A percentile compares a stretch with the other conserved stretches of the same genome.
These are phyloP conservation scores for Flammula alnicola DNA, from an alignment of 1,284 basidiomycete genomes.

Conservation along the genomic window DNA sequence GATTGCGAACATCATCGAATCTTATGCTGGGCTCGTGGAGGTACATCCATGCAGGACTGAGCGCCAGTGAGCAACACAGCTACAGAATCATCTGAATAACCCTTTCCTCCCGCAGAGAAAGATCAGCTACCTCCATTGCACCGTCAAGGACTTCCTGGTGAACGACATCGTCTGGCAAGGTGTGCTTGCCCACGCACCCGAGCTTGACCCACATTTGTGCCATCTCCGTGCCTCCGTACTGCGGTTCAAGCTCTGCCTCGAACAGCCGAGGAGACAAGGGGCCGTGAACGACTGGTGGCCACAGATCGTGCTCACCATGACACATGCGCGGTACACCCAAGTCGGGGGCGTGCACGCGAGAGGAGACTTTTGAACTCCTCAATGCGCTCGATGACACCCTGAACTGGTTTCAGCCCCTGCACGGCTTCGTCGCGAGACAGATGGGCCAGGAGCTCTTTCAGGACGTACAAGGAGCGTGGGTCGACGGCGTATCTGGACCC, in stretches of 20 bases:
- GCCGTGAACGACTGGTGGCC: slow-evolving; percentile 15
- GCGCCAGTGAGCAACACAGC: not conserved
- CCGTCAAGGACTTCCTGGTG: slow-evolving; percentile 13
- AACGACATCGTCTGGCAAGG: slow-evolving; percentile 7
- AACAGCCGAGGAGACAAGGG: slow-evolving; percentile 5
- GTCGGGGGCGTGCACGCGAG: not conserved
- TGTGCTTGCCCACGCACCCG: slow-evolving; percentile 1
- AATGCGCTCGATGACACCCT: slow-evolving; percentile 14
- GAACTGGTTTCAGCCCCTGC: slow-evolving; percentile 15
- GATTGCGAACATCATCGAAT: slow-evolving; percentile 1
- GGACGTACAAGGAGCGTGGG: slow-evolving; percentile 13
- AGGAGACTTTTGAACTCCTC: slow-evolving; percentile 11
- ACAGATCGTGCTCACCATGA: slow-evolving; percentile 11
- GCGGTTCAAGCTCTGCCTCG: slow-evolving; percentile 4
- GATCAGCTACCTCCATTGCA: slow-evolving; percentile 14
- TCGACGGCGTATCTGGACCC: slow-evolving; percentile 9
- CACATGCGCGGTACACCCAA: slow-evolving; percentile 12
- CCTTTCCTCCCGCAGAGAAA: slow-evolving; percentile 6
- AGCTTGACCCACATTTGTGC: slow-evolving; percentile 8
- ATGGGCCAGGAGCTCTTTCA: slow-evolving; percentile 15
- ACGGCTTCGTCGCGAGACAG: slow-evolving; percentile 10
- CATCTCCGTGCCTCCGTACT: slow-evolving; percentile 6
- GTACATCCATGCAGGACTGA: slow-evolving; percentile 6
- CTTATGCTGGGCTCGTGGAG: slow-evolving; percentile 7
- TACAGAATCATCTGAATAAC: not conserved